A percentile compares a stretch with the other conserved stretches of the same genome.
Evolutionary conservation across 2,329 filamentous ascomycete species (phyloP).

Genomic region (Phaeoacremonium minimum): DNA sequence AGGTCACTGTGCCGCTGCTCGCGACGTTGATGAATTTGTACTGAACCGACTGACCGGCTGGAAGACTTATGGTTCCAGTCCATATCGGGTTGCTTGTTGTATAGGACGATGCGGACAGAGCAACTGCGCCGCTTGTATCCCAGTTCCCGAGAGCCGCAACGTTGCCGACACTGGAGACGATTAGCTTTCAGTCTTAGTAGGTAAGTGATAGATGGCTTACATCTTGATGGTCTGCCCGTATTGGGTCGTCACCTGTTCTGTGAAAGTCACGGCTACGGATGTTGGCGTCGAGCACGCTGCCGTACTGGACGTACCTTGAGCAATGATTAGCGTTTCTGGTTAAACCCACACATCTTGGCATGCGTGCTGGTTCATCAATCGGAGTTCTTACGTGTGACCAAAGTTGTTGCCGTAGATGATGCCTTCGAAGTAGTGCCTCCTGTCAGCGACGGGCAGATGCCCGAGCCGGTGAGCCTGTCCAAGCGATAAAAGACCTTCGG

Average conservation of each 20-base stretch:
- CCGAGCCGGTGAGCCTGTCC: conserved; percentile 24
- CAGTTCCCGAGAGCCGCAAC: conserved; percentile 40
- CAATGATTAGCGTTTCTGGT: too few species aligned
- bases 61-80: conserved; percentile 39
- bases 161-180: conserved; percentile 16
- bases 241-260: conserved; percentile 15
- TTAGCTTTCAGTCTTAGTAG: too few species aligned
- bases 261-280: conserved; percentile 18
- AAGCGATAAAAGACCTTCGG: conserved; percentile 36
- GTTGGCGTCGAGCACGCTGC: conserved; percentile 2
- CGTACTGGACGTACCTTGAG: conserved; percentile 3
- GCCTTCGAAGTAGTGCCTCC: too few species aligned
- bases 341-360: too few species aligned
- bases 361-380: too few species aligned
- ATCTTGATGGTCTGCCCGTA: conserved; percentile 18
- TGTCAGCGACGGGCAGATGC: conserved; percentile 26
- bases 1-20: conserved; percentile 39
- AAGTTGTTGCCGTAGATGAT: too few species aligned
- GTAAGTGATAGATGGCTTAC: too few species aligned
- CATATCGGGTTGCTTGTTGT: conserved; percentile 45
- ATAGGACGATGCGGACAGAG: conserved; percentile 44
- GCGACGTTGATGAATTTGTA: conserved; percentile 54
- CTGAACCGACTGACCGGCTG: conserved; percentile 38
- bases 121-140: conserved; percentile 36
- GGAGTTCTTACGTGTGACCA: too few species aligned